Base-by-base conservation (phyloP, 139 green algal genomes). In the Edaphochlamys debaryana region DNA sequence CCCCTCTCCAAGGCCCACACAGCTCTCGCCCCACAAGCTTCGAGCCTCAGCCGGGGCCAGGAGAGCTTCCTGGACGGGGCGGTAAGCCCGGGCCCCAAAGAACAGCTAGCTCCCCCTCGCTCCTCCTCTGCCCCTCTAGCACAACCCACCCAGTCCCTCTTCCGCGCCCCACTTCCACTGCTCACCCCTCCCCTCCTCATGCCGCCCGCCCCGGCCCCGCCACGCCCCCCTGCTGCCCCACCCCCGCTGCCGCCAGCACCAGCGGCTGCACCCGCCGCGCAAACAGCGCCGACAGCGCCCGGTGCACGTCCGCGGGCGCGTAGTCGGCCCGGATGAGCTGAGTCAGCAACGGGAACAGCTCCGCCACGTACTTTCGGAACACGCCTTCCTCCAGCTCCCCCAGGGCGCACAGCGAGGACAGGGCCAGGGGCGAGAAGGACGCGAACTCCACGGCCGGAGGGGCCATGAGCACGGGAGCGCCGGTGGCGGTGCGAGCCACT, bases 271-370 rank as follows among this genome's bases (percentile, higher is more conserved):
- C 87, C 22, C 90, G 84, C 17, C 60, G 63, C 0, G 88, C 67
- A 80, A 99, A 98, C 25, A 99, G 87, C 6, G 94, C 89, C 62
- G 90, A 93, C 34, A 99, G 90, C n/a, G 92, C 89, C 1, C 86
- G 76, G 79, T 97, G 95, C 64, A 99, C 95, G 37, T 99, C 97
- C 5, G 91, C 68, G 6, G 95, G 94, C 9, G 93, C 90, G 58
- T 98, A 91, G 64, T 98, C 92, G 45, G 91, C 94, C 32, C 85
- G 80, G 4, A 99, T 96, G 36, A 99, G 88, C 74, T 85, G 62
- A 11, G 93, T 96, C 29, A 99, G 87, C 76, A 96, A 79, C 11
- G 97, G 96, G 87, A 98, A 99, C 48, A 99, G 91, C 34, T 91
- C 78, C n/a, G 86, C 83, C 19, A 99, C 84, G 70, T 96, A 87